Base-by-base conservation (phyloP, 371 early-diverging fungal genomes). In the Zopfochytrium polystomum region DNA sequence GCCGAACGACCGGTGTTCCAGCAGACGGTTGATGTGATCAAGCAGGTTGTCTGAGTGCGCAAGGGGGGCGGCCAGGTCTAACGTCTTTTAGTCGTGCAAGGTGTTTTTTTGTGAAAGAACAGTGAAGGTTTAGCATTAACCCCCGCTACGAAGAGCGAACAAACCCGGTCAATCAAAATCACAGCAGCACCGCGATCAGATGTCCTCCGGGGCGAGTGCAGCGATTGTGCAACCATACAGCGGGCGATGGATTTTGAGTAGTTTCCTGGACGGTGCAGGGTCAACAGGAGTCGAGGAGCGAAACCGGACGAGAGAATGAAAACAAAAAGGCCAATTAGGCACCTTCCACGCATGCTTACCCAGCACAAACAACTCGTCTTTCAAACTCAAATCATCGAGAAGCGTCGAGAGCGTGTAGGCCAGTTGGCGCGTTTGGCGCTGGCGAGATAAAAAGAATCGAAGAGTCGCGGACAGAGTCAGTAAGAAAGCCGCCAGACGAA, bases 281-380 rank as follows among this genome's bases (percentile, higher is more conserved):
- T 18, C 4, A 47, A 34, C 26, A 47, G 2, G n/a, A n/a, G n/a
- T n/a, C n/a, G n/a, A n/a, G n/a, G n/a, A n/a, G n/a, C n/a, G n/a
- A n/a, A n/a, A n/a, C n/a, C n/a, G n/a, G n/a, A n/a, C n/a, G n/a
- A n/a, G n/a, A n/a, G n/a, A n/a, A n/a, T n/a, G n/a, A n/a, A n/a
- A n/a, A n/a, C n/a, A n/a, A n/a, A n/a, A n/a, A n/a, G n/a, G n/a
- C n/a, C n/a, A n/a, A n/a, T n/a, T n/a, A n/a, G n/a, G n/a, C n/a
- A n/a, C n/a, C 5, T 15, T 9, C 32, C 7, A 26, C 2, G 33
- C 13, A 2, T 22, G 18, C 49, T 15, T 54, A 62, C 70, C 71
- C 46, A 65, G n/a, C 15, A 55, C 72, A 65, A 72, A 72, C 9
- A 67, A 25, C 50, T 72, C 72, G 20, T 72, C 72, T 29, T 58